A percentile compares a stretch with the other conserved stretches of the same genome.
Evolutionary conservation across 441 rosid species (phyloP).

Genomic region (Geranium incanum): DNA sequence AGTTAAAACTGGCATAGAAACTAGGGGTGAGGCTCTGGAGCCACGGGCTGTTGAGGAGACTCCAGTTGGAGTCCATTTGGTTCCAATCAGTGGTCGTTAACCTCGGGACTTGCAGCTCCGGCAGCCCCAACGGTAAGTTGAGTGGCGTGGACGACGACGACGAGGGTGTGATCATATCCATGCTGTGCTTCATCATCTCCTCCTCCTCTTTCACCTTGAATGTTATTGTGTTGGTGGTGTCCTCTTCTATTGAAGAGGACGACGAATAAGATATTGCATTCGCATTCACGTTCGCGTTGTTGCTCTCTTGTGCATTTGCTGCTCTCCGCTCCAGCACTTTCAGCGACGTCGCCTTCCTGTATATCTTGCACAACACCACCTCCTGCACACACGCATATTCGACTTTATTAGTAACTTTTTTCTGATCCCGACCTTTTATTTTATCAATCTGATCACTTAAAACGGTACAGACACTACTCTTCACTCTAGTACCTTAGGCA

Average conservation of each 20-base stretch:
- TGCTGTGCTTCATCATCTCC: not conserved
- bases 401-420: no score
- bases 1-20: not conserved
- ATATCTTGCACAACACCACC: conserved; percentile 22
- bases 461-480: no score
- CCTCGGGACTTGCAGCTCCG: conserved; percentile 20
- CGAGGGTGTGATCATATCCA: not conserved
- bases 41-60: conserved; percentile 25
- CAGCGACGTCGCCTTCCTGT: conserved; percentile 24
- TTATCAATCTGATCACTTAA: no score
- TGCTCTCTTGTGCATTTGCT: conserved; percentile 16
- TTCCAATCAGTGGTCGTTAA: conserved; percentile 19
- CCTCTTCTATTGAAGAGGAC: conserved; percentile 5
- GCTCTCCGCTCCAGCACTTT: conserved; percentile 27
- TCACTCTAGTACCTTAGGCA: conserved; percentile 48
- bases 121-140: not conserved
- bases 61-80: conserved; percentile 23
- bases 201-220: not conserved
- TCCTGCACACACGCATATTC: conserved; percentile 9
- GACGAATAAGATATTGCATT: conserved; percentile 1
- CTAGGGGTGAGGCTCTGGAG: conserved; percentile 12
- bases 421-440: no score
- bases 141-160: not conserved
- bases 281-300: not conserved
- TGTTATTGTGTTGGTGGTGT: not conserved